Evolutionary conservation across 164 flowering plant species (phyloP), one percentile per base, ranked within the genome.

Genomic region (Macadamia integrifolia): DNA sequence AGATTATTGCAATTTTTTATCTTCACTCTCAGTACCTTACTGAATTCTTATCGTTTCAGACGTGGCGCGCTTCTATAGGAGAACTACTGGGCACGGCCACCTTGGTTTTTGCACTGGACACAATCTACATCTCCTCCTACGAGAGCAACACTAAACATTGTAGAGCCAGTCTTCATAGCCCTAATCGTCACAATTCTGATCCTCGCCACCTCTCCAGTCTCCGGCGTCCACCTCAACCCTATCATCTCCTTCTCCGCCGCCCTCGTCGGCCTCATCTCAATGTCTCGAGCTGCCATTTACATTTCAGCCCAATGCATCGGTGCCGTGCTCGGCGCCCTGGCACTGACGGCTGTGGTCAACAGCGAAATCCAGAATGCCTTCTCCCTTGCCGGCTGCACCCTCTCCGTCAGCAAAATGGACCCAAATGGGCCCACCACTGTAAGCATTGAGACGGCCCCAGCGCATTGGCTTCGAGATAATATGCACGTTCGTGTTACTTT

Each of bases 221-320:
- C 89, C 32, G 89, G 92, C 1, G 89, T 89, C 66, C 92, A 85
- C 69, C 73, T 84, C 42, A 87, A 81, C 72, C 89, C 92, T 0
- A 62, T 74, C 6, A 65, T 85, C 68, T 77, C 84, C 60, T 69
- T 85, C 69, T 70, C 88, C 0, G 86, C 87, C 2, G 70, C 75
- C 0, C 79, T 87, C 0, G 58, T 80, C 5, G 89, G 92, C 61
- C 73, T 85, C 2, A 76, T 84, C 65, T 79, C 92, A 15, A 7
- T 77, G 11, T 73, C 85, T 0, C 79, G 87, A 0, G 87, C 92
- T 14, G 3, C 62, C 12, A 48, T 84, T 6, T 87, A 84, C 82
- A 83, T 81, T 29, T 2, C 76, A 11, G 88, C 87, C 6, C 89
- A 87, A 71, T 85, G 89, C 40, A 31, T 65, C 1, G 89, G 92